Base-by-base conservation (phyloP, 164 flowering plant species). In the Vitis amurensis region DNA sequence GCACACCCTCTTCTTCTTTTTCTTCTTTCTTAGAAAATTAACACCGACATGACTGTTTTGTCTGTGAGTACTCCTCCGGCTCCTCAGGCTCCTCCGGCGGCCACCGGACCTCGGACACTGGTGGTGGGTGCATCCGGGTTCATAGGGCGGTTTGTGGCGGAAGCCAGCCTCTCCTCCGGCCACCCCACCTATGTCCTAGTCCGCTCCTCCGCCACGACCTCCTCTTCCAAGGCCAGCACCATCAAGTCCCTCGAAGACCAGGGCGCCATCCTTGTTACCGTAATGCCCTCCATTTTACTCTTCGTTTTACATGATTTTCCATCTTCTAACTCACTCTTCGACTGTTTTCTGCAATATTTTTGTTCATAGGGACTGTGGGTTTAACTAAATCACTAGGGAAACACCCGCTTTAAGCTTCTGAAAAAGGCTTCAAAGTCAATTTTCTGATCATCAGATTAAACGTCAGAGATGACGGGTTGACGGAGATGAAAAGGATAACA, bases 121-220 rank as follows among this genome's bases (percentile, higher is more conserved):
- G 60, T 74, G 15, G 50, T 69, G 8, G 80, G 80, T 1, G 59
- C 83, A 8, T 71, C 79, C 11, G 81, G 84, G 2, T 81, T 77
- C 71, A 81, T 81, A 15, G 84, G 84, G 61, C 60, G 58, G 47
- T 75, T 81, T 63, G 19, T 81, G 2, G 63, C 84, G 2, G 81
- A 75, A 10, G 84, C 84, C 15, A 67, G 77, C 69, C 68, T 81
- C 17, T 69, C 55, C 52, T 49, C 76, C 17, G 79, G 79, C 11
- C 71, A 61, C 5, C 58, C 77, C 14, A 81, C 84, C 8, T 80
- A 57, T 68, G 9, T 80, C 14, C 70, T 80, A 0, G 60, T 74
- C 68, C 78, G 78, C 9, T 55, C 81, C 9, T 55, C 81, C 2
- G 58, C 37, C 29, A 27, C 69, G 9, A 15, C 49, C 16, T 12